A percentile compares a stretch with the other conserved stretches of the same genome.
Conservation (phyloP, 768 basidiomycete species). For the Xanthoconium stramineum region DNA sequence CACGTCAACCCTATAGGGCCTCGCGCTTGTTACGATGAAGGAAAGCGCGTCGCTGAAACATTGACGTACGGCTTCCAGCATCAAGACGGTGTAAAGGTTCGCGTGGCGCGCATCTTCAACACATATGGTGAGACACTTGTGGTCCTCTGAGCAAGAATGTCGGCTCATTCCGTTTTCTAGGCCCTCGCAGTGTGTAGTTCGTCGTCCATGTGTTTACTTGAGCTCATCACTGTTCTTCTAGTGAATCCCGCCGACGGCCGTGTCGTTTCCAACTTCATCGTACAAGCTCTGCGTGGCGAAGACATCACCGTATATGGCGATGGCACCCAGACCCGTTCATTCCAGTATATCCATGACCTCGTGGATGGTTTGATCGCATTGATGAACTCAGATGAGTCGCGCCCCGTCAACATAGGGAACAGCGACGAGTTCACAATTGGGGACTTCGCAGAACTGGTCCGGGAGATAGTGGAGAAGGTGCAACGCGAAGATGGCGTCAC, state of each 20-base stretch:
- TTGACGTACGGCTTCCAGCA: slow-evolving; percentile 94
- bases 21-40: slow-evolving; percentile 99
- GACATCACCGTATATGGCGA: slow-evolving; percentile 98
- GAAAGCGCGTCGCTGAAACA: slow-evolving; percentile 98
- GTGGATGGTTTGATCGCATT: slow-evolving; percentile 88
- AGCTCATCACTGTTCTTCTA: slow-evolving; percentile 33
- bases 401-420: slow-evolving; percentile 96
- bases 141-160: neutral
- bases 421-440: slow-evolving; percentile 94
- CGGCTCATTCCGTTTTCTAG: slow-evolving; percentile 16
- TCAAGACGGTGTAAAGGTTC: slow-evolving; percentile 93
- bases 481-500: slow-evolving; percentile 75
- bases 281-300: slow-evolving; percentile 93
- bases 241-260: slow-evolving; percentile 98
- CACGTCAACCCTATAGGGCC: slow-evolving; percentile 98
- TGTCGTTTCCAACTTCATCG: slow-evolving; percentile 98
- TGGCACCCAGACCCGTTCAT: slow-evolving; percentile 89
- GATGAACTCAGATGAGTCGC: slow-evolving; percentile 93
- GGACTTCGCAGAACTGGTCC: slow-evolving; percentile 89
- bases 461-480: slow-evolving; percentile 90
- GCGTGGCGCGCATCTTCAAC: slow-evolving; percentile 98
- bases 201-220: neutral
- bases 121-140: slow-evolving; percentile 59
- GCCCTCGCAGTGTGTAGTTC: slow-evolving; percentile 67
- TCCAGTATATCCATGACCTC: slow-evolving; percentile 98